Evolutionary conservation across 2,329 filamentous ascomycete species (phyloP), one percentile per base, ranked within the genome.

Genomic region (Colletotrichum sp.): DNA sequence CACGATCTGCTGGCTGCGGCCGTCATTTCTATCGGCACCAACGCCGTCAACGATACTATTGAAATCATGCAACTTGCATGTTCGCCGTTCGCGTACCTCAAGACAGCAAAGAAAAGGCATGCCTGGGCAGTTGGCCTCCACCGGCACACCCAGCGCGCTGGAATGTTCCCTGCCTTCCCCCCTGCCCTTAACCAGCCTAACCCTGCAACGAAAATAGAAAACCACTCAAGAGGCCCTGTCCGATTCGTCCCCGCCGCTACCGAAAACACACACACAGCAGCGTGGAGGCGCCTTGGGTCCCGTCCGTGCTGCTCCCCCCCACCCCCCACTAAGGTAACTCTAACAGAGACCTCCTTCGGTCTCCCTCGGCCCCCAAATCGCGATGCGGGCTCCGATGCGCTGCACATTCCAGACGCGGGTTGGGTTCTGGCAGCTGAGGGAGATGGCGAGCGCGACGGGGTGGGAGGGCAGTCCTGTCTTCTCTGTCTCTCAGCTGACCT

Each of bases 201-300:
- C 55, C 69, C 73, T 72, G 52, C 34, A 62, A 55, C 68, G 3
- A 44, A 73, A 76, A 73, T 76, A 76, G 73, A 72, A 68, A 68
- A 64, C 71, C 69, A 63, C 69, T 63, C 44, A 44, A 64, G 44
- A 68, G 55, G 16, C 73, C 64, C 63, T 76, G 73, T 68, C 60
- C 49, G 34, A 69, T 62, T 39, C 64, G 55, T 49, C 28, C 55
- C 36, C 64, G 71, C 65, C 13, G 65, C 55, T 62, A n/a, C 64
- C 71, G 55, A 44, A 24, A n/a, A 26, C 32, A 32, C n/a, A 30
- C n/a, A 30, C 49, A 24, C 18, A 60, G 32, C n/a, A 39, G 15
- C 15, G 39, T 24, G 12, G 21, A 21, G 44, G 44, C 44, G n/a
- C 36, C 36, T 39, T 39, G 36, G 16, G 36, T 39, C 36, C 32